Percentiles rank a stretch among this genome's conserved stretches.
Evolutionary conservation across 202 grass and related monocot species (phyloP).

Genomic region (Cymbopogon flexuosus): DNA sequence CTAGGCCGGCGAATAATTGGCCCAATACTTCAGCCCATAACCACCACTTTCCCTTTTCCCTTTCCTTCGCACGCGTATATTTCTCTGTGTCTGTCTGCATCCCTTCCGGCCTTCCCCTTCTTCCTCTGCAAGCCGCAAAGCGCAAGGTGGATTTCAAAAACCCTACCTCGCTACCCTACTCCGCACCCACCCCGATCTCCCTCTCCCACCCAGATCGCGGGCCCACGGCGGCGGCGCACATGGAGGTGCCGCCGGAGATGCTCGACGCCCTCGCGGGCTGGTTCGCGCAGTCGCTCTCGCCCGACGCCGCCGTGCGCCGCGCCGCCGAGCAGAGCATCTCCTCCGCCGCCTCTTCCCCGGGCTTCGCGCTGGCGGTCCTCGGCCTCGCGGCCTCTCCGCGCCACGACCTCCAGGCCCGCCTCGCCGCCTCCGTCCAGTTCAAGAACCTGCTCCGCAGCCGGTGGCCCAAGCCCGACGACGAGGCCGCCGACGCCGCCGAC

Average conservation of each 20-base stretch:
- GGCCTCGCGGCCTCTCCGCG: conserved; percentile 47
- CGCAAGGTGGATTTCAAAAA: conserved; percentile 40
- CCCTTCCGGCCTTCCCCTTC: neutral
- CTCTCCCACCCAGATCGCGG: conserved; percentile 21
- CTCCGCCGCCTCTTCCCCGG: conserved; percentile 38
- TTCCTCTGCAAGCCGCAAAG: neutral
- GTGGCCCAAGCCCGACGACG: conserved; percentile 50
- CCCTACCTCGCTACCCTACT: conserved; percentile 30
- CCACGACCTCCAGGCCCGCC: conserved; percentile 53
- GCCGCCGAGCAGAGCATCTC: conserved; percentile 63
- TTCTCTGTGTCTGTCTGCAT: neutral
- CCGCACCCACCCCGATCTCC: conserved; percentile 29
- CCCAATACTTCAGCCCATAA: neutral
- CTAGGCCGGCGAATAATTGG: neutral
- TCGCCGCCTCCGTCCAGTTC: conserved; percentile 67
- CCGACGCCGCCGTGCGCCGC: conserved; percentile 62
- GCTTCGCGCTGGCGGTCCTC: conserved; percentile 69
- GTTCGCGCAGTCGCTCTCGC: conserved; percentile 78
- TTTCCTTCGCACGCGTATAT: neutral
- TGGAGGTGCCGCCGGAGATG: conserved; percentile 79
- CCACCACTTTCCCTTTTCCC: neutral
- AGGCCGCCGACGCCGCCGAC: conserved; percentile 34
- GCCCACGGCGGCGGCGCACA: conserved; percentile 13
- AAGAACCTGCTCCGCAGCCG: conserved; percentile 76
- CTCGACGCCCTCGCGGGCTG: conserved; percentile 65